Evolutionary conservation across 805 yeast species (phyloP).

Genomic region (Pichia eremophila): DNA sequence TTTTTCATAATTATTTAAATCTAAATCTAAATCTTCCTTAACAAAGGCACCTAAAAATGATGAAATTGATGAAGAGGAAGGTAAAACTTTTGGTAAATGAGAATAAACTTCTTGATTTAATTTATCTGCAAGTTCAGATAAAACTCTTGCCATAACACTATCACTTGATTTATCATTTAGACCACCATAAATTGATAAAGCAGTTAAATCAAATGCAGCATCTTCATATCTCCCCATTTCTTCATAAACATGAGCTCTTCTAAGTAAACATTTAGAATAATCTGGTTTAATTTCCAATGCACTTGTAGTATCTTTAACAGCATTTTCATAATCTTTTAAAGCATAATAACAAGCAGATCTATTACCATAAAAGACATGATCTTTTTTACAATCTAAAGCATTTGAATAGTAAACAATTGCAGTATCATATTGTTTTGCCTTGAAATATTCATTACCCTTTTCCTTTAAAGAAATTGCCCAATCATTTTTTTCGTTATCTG

Average conservation of each 20-base stretch:
- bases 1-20: constrained; percentile 38
- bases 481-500: constrained; percentile 44
- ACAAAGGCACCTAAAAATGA: constrained; percentile 86
- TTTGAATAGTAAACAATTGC: constrained; percentile 74
- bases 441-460: constrained; percentile 79
- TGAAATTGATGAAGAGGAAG: constrained; percentile 74
- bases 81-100: constrained; percentile 46
- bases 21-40: constrained; percentile 37
- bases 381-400: constrained; percentile 68
- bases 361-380: constrained; percentile 88
- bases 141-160: constrained; percentile 75
- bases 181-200: constrained; percentile 78
- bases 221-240: constrained; percentile 66
- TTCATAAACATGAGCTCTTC: constrained; percentile 93
- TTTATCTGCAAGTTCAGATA: constrained; percentile 70
- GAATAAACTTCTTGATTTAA: constrained; percentile 54
- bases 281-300: constrained; percentile 84
- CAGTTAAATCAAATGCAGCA: constrained; percentile 87
- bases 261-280: constrained; percentile 81
- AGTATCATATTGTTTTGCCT: constrained; percentile 53
- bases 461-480: constrained; percentile 75
- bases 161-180: constrained; percentile 66
- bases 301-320: constrained; percentile 75
- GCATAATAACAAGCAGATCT: constrained; percentile 94
- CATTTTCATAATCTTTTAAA: constrained; percentile 69